Percentiles rank a stretch among this genome's conserved stretches.
Evolutionary conservation across 2,329 filamentous ascomycete genomes (phyloP).

Genomic region (Cladosporium halotolerans): DNA sequence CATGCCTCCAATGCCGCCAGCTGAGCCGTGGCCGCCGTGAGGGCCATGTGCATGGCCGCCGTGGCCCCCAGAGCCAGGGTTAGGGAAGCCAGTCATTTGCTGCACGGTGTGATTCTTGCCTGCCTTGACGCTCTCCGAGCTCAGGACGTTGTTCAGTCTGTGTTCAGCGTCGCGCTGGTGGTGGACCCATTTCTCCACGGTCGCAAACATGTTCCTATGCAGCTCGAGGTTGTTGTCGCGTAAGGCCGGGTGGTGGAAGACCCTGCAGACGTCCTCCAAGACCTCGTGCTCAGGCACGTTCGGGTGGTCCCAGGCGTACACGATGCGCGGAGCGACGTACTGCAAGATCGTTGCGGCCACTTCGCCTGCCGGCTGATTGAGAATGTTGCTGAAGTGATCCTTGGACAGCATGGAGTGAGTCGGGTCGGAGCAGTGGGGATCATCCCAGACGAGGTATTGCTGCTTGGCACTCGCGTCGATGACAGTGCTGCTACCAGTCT

Average conservation of each 20-base stretch:
- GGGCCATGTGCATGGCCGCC: neutral
- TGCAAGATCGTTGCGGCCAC: slow-evolving; percentile 59
- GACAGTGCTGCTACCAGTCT: slow-evolving; percentile 73
- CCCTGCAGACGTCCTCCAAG: slow-evolving; percentile 68
- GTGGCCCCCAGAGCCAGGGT: slow-evolving; percentile 8
- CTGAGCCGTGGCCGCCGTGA: slow-evolving; percentile 3
- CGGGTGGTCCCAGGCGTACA: slow-evolving; percentile 90
- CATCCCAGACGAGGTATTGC: slow-evolving; percentile 46
- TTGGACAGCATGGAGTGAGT: slow-evolving; percentile 48
- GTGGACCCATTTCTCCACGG: slow-evolving; percentile 74
- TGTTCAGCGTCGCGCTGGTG: slow-evolving; percentile 52
- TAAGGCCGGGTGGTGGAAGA: slow-evolving; percentile 86
- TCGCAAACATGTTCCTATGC: slow-evolving; percentile 82
- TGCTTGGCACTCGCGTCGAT: slow-evolving; percentile 48
- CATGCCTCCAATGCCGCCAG: slow-evolving; percentile 3
- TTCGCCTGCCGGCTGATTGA: slow-evolving; percentile 45
- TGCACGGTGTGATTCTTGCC: slow-evolving; percentile 66
- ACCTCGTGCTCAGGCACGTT: slow-evolving; percentile 78
- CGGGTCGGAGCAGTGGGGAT: slow-evolving; percentile 42
- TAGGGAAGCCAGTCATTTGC: slow-evolving; percentile 13
- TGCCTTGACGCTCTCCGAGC: slow-evolving; percentile 72
- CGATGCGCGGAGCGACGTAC: slow-evolving; percentile 77
- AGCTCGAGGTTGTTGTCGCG: slow-evolving; percentile 71
- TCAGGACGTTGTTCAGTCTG: slow-evolving; percentile 68
- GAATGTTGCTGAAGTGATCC: slow-evolving; percentile 46